Evolutionary conservation across 108 stramenopile genomes (phyloP).

Genomic region (Ochromonas danica): DNA sequence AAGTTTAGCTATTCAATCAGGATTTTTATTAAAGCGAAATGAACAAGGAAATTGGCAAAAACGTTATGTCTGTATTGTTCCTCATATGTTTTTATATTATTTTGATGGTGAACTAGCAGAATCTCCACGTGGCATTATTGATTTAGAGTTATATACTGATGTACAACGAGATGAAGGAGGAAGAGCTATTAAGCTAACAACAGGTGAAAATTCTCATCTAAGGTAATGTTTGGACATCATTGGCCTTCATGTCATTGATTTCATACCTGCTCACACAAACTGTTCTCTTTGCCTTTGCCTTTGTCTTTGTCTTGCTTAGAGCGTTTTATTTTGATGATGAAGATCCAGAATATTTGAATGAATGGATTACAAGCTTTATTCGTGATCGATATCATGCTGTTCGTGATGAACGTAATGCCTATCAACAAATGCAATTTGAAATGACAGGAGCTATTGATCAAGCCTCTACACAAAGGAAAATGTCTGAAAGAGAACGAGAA

Average conservation of each 20-base stretch:
- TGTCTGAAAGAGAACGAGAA: neutral
- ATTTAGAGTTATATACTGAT: slow-evolving; percentile 83
- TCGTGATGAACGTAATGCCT: slow-evolving; percentile 76
- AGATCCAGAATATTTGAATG: slow-evolving; percentile 64
- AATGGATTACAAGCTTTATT: slow-evolving; percentile 74
- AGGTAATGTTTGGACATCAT: too few species aligned
- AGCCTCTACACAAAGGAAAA: neutral
- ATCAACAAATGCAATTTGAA: slow-evolving; percentile 42
- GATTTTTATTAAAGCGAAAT: slow-evolving; percentile 85
- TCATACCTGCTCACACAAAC: too few species aligned
- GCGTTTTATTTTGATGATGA: slow-evolving; percentile 78
- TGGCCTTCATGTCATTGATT: too few species aligned
- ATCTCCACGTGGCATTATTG: slow-evolving; percentile 76
- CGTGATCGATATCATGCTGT: slow-evolving; percentile 71
- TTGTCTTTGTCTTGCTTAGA: slow-evolving; percentile 43
- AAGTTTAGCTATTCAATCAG: slow-evolving; percentile 44
- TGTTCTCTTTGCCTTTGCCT: neutral
- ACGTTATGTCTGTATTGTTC: slow-evolving; percentile 89
- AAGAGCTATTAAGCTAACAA: too few species aligned
- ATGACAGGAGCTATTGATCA: slow-evolving; percentile 11
- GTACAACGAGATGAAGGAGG: neutral
- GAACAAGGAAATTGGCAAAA: slow-evolving; percentile 89
- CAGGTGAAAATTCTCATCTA: too few species aligned
- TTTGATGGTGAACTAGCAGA: slow-evolving; percentile 72
- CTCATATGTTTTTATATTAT: slow-evolving; percentile 90